Percentiles rank a stretch among this genome's conserved stretches.
Evolutionary conservation across 495 filamentous ascomycete genomes (phyloP).

Genomic region (Aspergillus carlsbadensis): DNA sequence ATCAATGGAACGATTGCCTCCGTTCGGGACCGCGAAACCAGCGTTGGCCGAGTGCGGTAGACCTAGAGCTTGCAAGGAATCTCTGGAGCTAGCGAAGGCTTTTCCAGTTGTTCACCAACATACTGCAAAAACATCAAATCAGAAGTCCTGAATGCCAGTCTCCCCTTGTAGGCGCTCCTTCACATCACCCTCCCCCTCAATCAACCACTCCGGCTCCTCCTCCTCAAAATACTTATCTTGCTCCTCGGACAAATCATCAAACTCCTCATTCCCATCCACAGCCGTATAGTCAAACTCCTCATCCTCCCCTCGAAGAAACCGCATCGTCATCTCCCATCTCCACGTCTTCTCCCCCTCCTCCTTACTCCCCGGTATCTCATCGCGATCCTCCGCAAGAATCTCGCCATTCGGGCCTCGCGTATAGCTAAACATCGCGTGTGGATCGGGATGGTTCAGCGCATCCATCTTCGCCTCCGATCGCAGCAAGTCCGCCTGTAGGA

Average conservation of each 20-base stretch:
- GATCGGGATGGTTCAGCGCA: conserved; percentile 56
- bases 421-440: conserved; percentile 48
- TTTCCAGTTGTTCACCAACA: too few species aligned
- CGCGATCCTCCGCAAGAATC: conserved; percentile 56
- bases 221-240: conserved; percentile 74
- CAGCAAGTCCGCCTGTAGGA: conserved; percentile 67
- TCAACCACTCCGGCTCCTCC: conserved; percentile 66
- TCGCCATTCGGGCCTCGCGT: conserved; percentile 50
- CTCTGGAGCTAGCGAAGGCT: too few species aligned
- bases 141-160: conserved; percentile 83
- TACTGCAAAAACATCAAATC: too few species aligned
- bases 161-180: conserved; percentile 54
- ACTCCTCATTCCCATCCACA: conserved; percentile 70
- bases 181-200: conserved; percentile 41
- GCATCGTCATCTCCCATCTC: conserved; percentile 63
- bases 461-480: conserved; percentile 73
- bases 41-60: too few species aligned
- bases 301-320: conserved; percentile 72
- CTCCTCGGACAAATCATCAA: conserved; percentile 61
- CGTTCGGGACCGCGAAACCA: too few species aligned
- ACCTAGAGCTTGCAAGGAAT: too few species aligned
- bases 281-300: conserved; percentile 70
- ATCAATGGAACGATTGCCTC: too few species aligned
- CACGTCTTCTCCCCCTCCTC: conserved; percentile 67
- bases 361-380: conserved; percentile 56